Percentiles rank a stretch among this genome's conserved stretches.
Conservation (phyloP, 345 rosid genomes). For the Moricandia moricandioides region DNA sequence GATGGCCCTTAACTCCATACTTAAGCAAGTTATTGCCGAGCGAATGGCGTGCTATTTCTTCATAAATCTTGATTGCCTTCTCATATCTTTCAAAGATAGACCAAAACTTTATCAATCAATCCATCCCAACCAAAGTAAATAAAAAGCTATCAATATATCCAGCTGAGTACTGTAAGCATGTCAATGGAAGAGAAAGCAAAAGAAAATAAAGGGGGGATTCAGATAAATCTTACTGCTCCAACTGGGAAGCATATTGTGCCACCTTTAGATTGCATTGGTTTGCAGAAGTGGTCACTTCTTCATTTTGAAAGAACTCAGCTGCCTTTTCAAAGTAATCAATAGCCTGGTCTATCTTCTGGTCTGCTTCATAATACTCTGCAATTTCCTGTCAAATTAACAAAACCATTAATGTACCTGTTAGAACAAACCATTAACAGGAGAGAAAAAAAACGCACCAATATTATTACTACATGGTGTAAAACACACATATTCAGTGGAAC, state of each 20-base stretch:
- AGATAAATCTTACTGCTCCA: conserved; percentile 70
- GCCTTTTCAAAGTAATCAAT: conserved; percentile 69
- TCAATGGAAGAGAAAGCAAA: background rate
- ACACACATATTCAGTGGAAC: conserved; percentile 4
- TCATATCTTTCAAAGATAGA: conserved; percentile 61
- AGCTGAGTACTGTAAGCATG: no score
- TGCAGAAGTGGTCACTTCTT: conserved; percentile 89
- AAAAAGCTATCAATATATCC: background rate
- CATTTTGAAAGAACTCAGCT: conserved; percentile 75
- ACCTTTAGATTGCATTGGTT: conserved; percentile 98
- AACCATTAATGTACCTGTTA: background rate
- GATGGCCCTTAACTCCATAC: conserved; percentile 97
- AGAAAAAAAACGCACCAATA: background rate
- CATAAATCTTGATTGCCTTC: conserved; percentile 84
- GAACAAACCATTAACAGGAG: background rate
- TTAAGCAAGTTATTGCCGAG: conserved; percentile 79
- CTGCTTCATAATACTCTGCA: conserved; percentile 73
- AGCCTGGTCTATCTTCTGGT: conserved; percentile 60
- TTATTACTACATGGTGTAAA: background rate
- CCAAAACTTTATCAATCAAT: conserved; percentile 24
- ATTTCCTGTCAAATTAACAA: conserved; percentile 57
- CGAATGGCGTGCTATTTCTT: conserved; percentile 76
- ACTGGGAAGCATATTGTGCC: conserved; percentile 89
- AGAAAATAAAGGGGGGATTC: background rate
- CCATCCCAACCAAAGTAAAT: background rate